Evolutionary conservation across 208 protist species (phyloP), one percentile per base, ranked within the genome.

Genomic region (Polymyxa betae): DNA sequence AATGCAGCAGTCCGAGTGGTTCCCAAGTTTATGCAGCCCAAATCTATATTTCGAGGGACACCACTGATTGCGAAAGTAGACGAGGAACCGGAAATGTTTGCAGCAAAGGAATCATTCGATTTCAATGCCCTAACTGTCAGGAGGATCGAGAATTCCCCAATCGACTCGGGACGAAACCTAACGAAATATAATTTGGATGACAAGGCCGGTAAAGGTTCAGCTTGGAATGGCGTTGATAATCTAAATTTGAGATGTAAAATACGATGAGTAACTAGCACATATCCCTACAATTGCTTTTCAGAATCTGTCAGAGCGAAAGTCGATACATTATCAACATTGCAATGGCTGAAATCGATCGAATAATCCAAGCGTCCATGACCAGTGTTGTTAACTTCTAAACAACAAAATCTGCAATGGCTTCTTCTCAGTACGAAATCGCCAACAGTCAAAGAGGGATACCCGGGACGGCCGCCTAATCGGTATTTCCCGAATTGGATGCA

Each of bases 341-440:
- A 20, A 35, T 40, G 5, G 72, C 35, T 82, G 72, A 82, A 5
- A 45, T 35, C n/a, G 40, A 66, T 29, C 20, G 54, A 16, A 29
- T 82, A 82, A 35, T 82, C 72, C 12, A 82, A n/a, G n/a, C 72
- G 72, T 5, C 72, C 72, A 5, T n/a, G 5, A 38, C 72, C 72
- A 82, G 5, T 16, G 35, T 82, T 82, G 5, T 43, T 82, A 40
- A 82, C n/a, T 35, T 82, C 72, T 38, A 43, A 20, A 43, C 35
- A 40, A 35, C 72, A 82, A 82, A 38, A 82, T 35, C 35, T 43
- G n/a, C 12, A 38, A 5, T 5, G 35, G 5, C 72, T 20, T 82
- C 5, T 45, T 82, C n/a, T 38, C 5, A 60, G 12, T 29, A 60
- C 24, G 24, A 60, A 29, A 5, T 60, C 12, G 24, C 24, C 49